Base-by-base conservation (phyloP, 768 basidiomycete genomes). In the Brasilioporus rufonigricans region DNA sequence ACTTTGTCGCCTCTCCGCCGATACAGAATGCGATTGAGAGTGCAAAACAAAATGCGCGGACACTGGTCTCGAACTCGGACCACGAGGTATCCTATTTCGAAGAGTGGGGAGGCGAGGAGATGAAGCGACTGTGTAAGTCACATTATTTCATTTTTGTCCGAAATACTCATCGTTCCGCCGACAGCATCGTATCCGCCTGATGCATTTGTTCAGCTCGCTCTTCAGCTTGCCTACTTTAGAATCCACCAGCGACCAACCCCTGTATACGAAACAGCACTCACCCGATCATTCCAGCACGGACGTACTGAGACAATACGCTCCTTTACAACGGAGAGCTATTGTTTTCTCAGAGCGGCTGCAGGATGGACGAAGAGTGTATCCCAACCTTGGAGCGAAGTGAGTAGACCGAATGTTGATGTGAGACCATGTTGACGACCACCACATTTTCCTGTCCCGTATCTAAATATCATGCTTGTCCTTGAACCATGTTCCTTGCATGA, bases 201-300 rank as follows among this genome's bases (percentile, higher is more conserved):
- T 65, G 89, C 89, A 1, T 97, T 83, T 72, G 80, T 96, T 46
- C 95, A 98, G 67, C 89, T 96, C 81, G 90, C 85, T 0, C 77
- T 97, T 19, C 95, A 98, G 66, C 80, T 97, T 11, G 94, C 93
- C 4, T 97, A 89, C 86, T 91, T 89, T 74, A 82, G 81, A 66
- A 83, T 85, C 21, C 88, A 85, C 44, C 84, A 83, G 12, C 73
- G 77, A 54, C 87, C 91, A 62, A 91, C 91, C 4, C 91, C 95
- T 2, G 93, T 91, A 8, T 97, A 98, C 68, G 95, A 98, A 72
- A 97, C 94, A 0, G 91, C 87, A 0, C 79, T 95, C 31, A 96
- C 95, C 2, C 82, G 93, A 24, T 80, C 89, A 69, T 95, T 95
- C 74, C 76, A 86, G 56, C 84, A 86, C 58, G 95, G 93, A 16